Conservation (phyloP, 2,329 filamentous ascomycete species). For the Aureobasidium sp. region DNA sequence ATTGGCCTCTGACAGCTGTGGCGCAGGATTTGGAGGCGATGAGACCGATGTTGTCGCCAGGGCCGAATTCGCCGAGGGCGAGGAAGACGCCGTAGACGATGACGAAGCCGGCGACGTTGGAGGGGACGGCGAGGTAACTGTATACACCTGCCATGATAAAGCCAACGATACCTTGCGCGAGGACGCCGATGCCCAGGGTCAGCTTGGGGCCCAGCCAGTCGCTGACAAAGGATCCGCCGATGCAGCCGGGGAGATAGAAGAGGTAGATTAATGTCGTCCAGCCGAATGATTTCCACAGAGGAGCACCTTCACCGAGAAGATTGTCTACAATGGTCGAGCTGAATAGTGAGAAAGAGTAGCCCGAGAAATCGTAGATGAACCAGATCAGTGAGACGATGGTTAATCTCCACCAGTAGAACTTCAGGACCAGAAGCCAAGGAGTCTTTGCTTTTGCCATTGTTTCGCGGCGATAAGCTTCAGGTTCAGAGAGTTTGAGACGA, state of each 20-base stretch:
- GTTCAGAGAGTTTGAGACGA: conserved; percentile 79
- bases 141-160: conserved; percentile 93
- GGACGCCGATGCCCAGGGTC: conserved; percentile 76
- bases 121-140: conserved; percentile 67
- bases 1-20: conserved; percentile 82
- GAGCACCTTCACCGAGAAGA: conserved; percentile 62
- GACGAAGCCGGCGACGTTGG: conserved; percentile 78
- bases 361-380: conserved; percentile 85
- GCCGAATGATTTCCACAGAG: conserved; percentile 82
- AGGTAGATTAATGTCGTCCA: conserved; percentile 92
- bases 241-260: conserved; percentile 88
- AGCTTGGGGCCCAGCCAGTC: conserved; percentile 84
- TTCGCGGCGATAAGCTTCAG: conserved; percentile 78
- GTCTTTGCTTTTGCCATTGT: conserved; percentile 67
- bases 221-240: conserved; percentile 78
- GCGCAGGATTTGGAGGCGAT: conserved; percentile 89
- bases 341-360: conserved; percentile 90
- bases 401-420: conserved; percentile 81
- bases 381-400: conserved; percentile 77
- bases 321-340: conserved; percentile 77
- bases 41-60: conserved; percentile 92
- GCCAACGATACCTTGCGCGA: conserved; percentile 78
- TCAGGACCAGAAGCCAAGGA: conserved; percentile 57
- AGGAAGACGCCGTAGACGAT: conserved; percentile 85
- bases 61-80: conserved; percentile 81